Evolutionary conservation across 495 filamentous ascomycete genomes (phyloP).

Genomic region (Neurospora sp.): DNA sequence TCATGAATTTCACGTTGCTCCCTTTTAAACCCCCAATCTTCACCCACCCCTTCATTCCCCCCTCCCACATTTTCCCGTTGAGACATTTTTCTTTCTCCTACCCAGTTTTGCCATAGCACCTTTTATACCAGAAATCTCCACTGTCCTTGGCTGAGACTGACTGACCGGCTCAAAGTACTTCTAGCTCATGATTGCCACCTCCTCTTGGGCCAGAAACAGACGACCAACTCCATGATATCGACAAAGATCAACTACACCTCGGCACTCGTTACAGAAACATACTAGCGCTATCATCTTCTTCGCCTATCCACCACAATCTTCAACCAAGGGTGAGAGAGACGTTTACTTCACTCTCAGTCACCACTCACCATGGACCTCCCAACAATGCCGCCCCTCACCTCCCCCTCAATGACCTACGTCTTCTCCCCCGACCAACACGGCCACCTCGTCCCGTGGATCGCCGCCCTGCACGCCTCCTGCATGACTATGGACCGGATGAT

Average conservation of each 20-base stretch:
- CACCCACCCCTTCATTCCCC: not conserved
- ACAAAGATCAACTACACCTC: not conserved
- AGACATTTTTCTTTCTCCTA: constrained; percentile 11
- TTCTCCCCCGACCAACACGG: constrained; percentile 23
- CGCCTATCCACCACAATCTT: not conserved
- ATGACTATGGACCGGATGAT: constrained; percentile 27
- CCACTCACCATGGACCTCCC: constrained; percentile 1
- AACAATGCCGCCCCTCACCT: not conserved
- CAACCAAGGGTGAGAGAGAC: not conserved
- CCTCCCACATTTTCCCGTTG: constrained; percentile 3
- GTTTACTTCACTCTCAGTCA: not conserved
- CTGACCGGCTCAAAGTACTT: not conserved
- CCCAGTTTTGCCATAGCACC: not conserved
- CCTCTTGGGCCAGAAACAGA: not conserved
- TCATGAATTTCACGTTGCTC: not conserved
- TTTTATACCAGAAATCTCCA: not conserved
- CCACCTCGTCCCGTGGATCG: constrained; percentile 28
- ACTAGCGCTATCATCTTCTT: not conserved
- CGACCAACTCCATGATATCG: not conserved
- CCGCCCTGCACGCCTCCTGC: constrained; percentile 29
- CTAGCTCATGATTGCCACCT: not conserved
- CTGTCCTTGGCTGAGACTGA: not conserved
- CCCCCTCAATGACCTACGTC: constrained; percentile 13
- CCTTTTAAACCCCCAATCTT: not conserved
- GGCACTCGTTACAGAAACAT: not conserved